phyloP scores from a whole-genome alignment of 2,329 filamentous ascomycete species.

The Hymenoscyphus linearis region DNA sequence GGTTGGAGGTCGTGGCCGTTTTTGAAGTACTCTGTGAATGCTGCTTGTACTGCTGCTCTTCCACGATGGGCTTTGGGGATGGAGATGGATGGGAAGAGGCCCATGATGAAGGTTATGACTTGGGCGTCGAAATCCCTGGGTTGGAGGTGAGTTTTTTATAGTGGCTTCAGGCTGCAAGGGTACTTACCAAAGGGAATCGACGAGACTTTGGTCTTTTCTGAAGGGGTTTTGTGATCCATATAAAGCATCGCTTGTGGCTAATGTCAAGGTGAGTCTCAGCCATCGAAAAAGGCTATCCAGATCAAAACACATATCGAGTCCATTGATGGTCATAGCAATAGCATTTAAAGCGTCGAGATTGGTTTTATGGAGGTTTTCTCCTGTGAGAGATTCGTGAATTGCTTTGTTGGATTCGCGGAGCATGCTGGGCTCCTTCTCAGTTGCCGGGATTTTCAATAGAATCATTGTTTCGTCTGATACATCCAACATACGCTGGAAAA shows the following conservation, averaged over 20 bases:
- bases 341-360: conserved; percentile 34
- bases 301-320: conserved; percentile 22
- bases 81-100: conserved; percentile 29
- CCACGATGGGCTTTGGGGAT: conserved; percentile 29
- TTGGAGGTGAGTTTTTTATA: conserved; percentile 2
- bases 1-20: conserved; percentile 28
- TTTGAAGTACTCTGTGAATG: conserved; percentile 31
- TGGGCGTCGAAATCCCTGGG: conserved; percentile 29
- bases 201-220: conserved; percentile 30
- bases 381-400: conserved; percentile 33
- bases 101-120: conserved; percentile 27
- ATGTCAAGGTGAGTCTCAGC: conserved; percentile 35
- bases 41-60: conserved; percentile 36
- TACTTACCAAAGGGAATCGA: conserved; percentile 37
- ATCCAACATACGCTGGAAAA: conserved; percentile 35
- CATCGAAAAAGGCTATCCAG: conserved; percentile 37
- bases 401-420: conserved; percentile 29
- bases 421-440: conserved; percentile 28
- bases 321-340: conserved; percentile 31
- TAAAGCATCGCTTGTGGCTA: conserved; percentile 37
- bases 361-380: conserved; percentile 34
- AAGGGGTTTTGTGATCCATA: conserved; percentile 42
- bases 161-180: neutral
- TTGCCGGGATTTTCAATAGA: conserved; percentile 26
- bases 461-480: conserved; percentile 30